Evolutionary conservation across 31 red algal species (phyloP), one percentile per base, ranked within the genome.

Genomic region (Odonthalia washingtoniensis): DNA sequence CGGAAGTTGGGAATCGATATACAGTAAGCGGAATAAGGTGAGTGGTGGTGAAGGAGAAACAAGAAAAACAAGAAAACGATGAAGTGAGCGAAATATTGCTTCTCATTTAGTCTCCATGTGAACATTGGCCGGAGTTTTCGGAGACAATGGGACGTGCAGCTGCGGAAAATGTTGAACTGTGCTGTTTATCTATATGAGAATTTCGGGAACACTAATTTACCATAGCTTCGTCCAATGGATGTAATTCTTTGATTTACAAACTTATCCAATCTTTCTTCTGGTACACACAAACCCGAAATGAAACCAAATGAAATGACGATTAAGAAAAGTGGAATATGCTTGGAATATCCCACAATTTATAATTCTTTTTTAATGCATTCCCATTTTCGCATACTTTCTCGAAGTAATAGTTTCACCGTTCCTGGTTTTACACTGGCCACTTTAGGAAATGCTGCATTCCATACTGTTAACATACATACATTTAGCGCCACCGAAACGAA

Each of bases 401-500:
- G 84, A 5, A 87, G 49, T 39, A 46, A 31, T 3, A 87, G 21
- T 52, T 87, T 49, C 3, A 46, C 45, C 30, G 17, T n/a, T 42
- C 65, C 42, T 5, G 35, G 32, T 38, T 53, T 36, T 6, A 9
- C 9, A 6, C 26, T 38, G 6, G 9, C 67, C 35, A 35, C 67
- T 80, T 34, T 32, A 6, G 72, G 84, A 30, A 87, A 34, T 9
- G 74, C 52, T 21, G 40, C 46, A 78, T 87, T 72, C 84, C 84
- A 87, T 0, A 77, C 72, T 41, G 73, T 77, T 52, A 87, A n/a
- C n/a, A n/a, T n/a, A 66, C 46, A 87, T 78, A 18, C 84, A 70
- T 77, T 87, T 87, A 33, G 84, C 84, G 16, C 84, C 84, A n/a
- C 84, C 84, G 62, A 57, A 78, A 9, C 84, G 43, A 0, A 87